Evolutionary conservation across 2,329 filamentous ascomycete species (phyloP).

Genomic region (Aspergillus aculeatinus): DNA sequence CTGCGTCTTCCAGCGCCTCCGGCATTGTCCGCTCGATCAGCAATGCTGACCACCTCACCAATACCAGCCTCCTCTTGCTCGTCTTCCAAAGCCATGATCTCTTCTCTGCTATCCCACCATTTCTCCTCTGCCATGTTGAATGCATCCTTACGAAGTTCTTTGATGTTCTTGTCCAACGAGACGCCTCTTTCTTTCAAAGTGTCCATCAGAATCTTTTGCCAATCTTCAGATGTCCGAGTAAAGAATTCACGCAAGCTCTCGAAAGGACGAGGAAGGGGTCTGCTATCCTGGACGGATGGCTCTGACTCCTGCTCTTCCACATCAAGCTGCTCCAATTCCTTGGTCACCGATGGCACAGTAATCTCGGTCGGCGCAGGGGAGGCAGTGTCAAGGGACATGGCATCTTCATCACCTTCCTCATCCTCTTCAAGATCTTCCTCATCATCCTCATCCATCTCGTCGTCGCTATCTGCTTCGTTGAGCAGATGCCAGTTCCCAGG

Average conservation of each 20-base stretch:
- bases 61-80: constrained; percentile 95
- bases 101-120: constrained; percentile 98
- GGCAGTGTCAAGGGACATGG: constrained; percentile 42
- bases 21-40: constrained; percentile 62
- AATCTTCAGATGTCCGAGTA: constrained; percentile 78
- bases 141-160: constrained; percentile 88
- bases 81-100: constrained; percentile 86
- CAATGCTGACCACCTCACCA: constrained; percentile 86
- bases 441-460: constrained; percentile 50
- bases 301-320: constrained; percentile 41
- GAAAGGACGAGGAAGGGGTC: constrained; percentile 78
- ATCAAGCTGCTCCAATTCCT: constrained; percentile 38
- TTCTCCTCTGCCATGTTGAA: constrained; percentile 92
- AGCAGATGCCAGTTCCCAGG: constrained; percentile 78
- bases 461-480: constrained; percentile 60
- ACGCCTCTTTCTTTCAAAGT: constrained; percentile 67
- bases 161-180: constrained; percentile 61
- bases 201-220: constrained; percentile 84
- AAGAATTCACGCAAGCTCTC: constrained; percentile 92
- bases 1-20: constrained; percentile 50
- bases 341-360: constrained; percentile 37
- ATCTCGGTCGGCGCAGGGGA: constrained; percentile 40
- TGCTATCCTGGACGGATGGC: constrained; percentile 64
- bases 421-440: constrained; percentile 45
- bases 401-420: constrained; percentile 47